Evolutionary conservation across 1,284 basidiomycete genomes (phyloP), one percentile per base, ranked within the genome.

Genomic region (Pseudozyma tsukubaensis): DNA sequence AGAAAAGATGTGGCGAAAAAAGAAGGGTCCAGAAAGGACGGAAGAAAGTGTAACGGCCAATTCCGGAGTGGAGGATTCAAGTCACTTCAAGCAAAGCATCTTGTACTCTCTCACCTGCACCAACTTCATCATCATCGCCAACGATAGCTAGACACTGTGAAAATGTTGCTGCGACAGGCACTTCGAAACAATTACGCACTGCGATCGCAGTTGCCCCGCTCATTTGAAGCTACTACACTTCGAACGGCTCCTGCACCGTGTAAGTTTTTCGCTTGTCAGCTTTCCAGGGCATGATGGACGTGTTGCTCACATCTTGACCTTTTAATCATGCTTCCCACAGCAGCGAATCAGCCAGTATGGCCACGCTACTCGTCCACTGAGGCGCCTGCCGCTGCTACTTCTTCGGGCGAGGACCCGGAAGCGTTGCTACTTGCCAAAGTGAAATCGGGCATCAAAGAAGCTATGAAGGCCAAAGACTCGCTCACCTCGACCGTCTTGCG

Each of bases 401-500:
- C 59, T 4, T 10, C 67, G 14, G 43, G 35, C 42, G 58, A 70
- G 24, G 71, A 73, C 39, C 54, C 64, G 9, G 77, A 78, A 39
- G 71, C 57, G 11, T 58, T 62, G 18, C 48, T 78, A 39, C 43
- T 78, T 42, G 59, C 58, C 12, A 64, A 55, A 32, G 62, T 80
- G 62, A 80, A 80, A 50, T 50, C 54, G 0, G 68, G 78, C 13
- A 73, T 78, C 59, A 80, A 79, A 51, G 72, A 74, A 36, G 70
- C 78, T 0, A 80, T 80, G 78, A 67, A 73, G 48, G 63, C 76
- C 19, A 79, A 77, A 35, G 75, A 80, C 55, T 66, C 64, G 54
- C 56, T 72, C 58, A 70, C 67, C 3, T 72, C 71, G 13, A 77
- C 76, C 1, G 78, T 80, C 16, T 34, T 80, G 13, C 69, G 77